phyloP scores from a whole-genome alignment of 139 green algal species.

The Picochlorum costavermella region DNA sequence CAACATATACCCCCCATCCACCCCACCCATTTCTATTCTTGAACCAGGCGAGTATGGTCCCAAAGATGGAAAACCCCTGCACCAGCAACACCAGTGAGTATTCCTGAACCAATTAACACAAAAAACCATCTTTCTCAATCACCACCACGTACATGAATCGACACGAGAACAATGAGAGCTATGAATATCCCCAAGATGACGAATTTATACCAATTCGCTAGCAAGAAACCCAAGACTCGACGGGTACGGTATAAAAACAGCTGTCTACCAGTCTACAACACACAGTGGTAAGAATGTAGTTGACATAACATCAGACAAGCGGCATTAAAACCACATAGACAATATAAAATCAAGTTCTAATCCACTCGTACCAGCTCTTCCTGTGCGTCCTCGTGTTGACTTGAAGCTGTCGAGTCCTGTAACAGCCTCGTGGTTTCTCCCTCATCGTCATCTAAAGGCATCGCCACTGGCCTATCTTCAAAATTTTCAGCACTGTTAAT shows the following conservation, averaged over 20 bases:
- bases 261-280: neutral
- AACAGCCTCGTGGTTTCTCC: too few species aligned
- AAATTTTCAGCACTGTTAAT: too few species aligned
- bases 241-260: neutral
- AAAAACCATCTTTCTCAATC: too few species aligned
- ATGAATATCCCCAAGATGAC: conserved; percentile 22
- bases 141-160: conserved; percentile 29
- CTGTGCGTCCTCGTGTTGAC: too few species aligned
- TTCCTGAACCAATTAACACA: too few species aligned
- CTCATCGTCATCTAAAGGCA: too few species aligned
- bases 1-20: conserved; percentile 41
- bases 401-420: too few species aligned
- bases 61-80: conserved; percentile 45
- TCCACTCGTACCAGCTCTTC: too few species aligned
- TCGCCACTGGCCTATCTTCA: too few species aligned
- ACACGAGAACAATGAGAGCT: conserved; percentile 39
- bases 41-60: conserved; percentile 37
- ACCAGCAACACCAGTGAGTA: neutral
- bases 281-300: neutral
- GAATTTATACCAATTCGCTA: conserved; percentile 34
- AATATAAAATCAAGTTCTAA: too few species aligned
- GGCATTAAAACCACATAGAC: too few species aligned
- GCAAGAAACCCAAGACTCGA: conserved; percentile 6
- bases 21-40: conserved; percentile 44
- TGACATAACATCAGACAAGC: neutral